These are phyloP conservation scores for Musa itinerans DNA, from an alignment of 176 grass and related monocot species.

Conservation along the genomic window DNA sequence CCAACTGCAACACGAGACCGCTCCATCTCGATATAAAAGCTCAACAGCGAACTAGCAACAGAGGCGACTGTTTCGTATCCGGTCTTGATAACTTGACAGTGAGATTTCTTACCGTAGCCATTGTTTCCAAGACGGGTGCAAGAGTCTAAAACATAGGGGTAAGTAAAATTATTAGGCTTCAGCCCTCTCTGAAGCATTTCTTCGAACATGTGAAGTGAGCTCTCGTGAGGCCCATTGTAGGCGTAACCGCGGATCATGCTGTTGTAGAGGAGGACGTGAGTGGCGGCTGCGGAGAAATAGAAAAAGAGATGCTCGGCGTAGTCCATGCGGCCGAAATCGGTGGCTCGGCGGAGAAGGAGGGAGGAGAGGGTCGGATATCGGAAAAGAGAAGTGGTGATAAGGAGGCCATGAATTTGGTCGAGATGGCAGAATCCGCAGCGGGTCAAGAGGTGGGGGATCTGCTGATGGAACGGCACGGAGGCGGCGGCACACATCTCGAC, in stretches of 20 bases:
- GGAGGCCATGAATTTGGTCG: constrained; percentile 17
- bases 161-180: constrained; percentile 33
- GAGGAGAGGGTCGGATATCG: constrained; percentile 11
- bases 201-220: constrained; percentile 27
- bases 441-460: background rate
- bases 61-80: constrained; percentile 15
- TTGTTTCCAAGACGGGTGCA: constrained; percentile 22
- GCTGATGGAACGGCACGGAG: background rate
- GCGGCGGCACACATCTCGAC: background rate
- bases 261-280: constrained; percentile 34
- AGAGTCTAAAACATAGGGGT: constrained; percentile 30
- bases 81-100: constrained; percentile 30
- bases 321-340: constrained; percentile 29
- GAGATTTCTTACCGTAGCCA: constrained; percentile 12
- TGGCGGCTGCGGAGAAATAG: background rate
- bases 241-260: constrained; percentile 32
- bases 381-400: constrained; percentile 14
- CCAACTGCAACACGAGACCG: background rate
- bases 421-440: constrained; percentile 17
- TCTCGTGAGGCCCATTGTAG: constrained; percentile 23
- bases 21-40: constrained; percentile 22
- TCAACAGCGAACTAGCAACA: constrained; percentile 30
- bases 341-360: constrained; percentile 37
- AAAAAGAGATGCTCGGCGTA: constrained; percentile 37
- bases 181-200: constrained; percentile 33